Evolutionary conservation across 2,329 filamentous ascomycete species (phyloP), one percentile per base, ranked within the genome.

Genomic region (Cylindrodendrum hubeiense): DNA sequence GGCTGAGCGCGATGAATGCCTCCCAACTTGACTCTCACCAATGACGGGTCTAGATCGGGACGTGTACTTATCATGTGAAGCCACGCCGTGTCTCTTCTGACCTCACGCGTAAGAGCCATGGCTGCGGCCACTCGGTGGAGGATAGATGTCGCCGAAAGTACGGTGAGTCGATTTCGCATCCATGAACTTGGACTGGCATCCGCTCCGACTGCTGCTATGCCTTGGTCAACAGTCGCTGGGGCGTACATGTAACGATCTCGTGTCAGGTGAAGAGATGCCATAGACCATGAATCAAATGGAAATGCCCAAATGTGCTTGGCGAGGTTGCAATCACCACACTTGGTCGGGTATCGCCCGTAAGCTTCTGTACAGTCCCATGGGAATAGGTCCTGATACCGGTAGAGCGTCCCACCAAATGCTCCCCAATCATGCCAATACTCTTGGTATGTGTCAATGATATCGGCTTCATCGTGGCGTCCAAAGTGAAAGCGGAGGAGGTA

Each of bases 281-380:
- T 76, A 22, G 81, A 83, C 80, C 79, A 83, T 3, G 81, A 77
- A 63, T 83, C 82, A 60, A 82, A 83, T 0, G 81, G 82, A 41
- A 82, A 83, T 3, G 81, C 81, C 76, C 79, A 81, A 0, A 82
- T 73, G 67, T 85, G 82, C 64, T 83, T 84, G 4, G 82, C 66
- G 5, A 84, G 69, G 60, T 80, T 83, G 68, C 82, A 84, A 4
- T 68, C 62, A 17, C 78, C 78, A 62, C 82, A 84, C 13, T 67
- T 74, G 4, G 73, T 73, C 0, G 79, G 79, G 44, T 81, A 80
- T 65, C 8, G 71, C 71, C 37, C 37, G 57, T 79, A 83, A 0
- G 82, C 82, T 64, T 83, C 81, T 4, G 82, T 84, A 67, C 82
- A 85, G 61, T 84, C 82, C 82, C 82, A 84, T 0, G 81, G 82